Conservation (phyloP, 2,329 filamentous ascomycete species). For the Pseudogymnoascus sp. region DNA sequence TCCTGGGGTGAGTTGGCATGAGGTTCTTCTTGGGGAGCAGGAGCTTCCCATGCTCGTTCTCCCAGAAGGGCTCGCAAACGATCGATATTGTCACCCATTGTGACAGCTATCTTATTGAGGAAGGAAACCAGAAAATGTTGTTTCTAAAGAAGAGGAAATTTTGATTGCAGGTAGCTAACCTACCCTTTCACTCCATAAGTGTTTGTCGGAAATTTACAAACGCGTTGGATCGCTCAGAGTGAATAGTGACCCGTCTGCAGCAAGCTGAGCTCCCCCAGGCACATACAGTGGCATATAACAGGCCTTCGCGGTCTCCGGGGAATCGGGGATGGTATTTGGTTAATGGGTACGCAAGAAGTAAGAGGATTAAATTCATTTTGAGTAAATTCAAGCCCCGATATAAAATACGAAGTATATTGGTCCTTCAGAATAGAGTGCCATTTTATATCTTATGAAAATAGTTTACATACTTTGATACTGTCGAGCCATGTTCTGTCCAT, state of each 20-base stretch:
- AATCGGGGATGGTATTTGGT: not conserved
- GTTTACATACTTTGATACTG: not conserved
- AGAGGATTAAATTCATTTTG: not conserved
- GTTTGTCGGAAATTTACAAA: not conserved
- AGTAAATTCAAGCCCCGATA: not conserved
- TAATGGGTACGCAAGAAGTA: not conserved
- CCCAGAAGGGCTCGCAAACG: constrained; percentile 15
- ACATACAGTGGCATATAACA: not conserved
- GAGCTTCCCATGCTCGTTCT: not conserved
- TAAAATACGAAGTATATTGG: not conserved
- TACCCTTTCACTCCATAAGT: not conserved
- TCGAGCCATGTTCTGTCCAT: not conserved
- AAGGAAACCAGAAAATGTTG: not conserved
- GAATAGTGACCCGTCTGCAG: not conserved
- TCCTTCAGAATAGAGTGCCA: not conserved
- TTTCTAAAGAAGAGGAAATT: not conserved
- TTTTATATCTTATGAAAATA: not conserved
- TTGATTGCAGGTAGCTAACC: not conserved
- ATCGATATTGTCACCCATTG: constrained; percentile 11
- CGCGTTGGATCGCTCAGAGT: not conserved
- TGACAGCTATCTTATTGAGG: not conserved
- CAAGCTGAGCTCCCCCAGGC: not conserved
- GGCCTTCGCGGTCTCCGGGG: not conserved
- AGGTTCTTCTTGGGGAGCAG: not conserved
- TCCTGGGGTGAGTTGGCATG: not conserved